Percentiles rank a stretch among this genome's conserved stretches.
phyloP scores from a whole-genome alignment of 192 early-diverging fungal species.

The Coemansia asiatica region DNA sequence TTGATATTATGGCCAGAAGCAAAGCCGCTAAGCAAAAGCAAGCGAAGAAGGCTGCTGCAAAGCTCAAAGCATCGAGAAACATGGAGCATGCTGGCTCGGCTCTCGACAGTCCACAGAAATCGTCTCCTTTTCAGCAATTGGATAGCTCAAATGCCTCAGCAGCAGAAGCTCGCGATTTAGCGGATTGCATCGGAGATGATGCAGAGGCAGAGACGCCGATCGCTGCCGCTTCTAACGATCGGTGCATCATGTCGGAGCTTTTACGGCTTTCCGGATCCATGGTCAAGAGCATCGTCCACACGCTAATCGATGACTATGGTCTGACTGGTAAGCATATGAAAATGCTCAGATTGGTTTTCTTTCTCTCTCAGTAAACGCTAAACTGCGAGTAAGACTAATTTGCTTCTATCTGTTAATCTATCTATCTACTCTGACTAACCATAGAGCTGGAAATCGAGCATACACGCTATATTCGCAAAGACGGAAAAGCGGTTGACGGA shows the following conservation, averaged over 20 bases:
- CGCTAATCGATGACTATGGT: neutral
- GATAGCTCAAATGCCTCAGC: neutral
- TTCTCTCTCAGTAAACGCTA: too few species aligned
- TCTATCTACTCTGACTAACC: too few species aligned
- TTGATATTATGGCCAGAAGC: constrained; percentile 7
- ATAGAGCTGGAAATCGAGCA: too few species aligned
- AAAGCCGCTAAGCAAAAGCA: constrained; percentile 3
- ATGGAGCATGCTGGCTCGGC: too few species aligned
- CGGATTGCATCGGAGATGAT: neutral
- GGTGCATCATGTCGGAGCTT: neutral
- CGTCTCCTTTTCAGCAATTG: too few species aligned
- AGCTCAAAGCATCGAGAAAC: neutral
- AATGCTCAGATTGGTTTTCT: too few species aligned
- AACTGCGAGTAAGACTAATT: too few species aligned
- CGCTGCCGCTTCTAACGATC: neutral
- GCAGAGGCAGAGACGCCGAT: neutral
- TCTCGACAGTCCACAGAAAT: neutral
- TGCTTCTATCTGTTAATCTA: too few species aligned
- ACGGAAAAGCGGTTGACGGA: too few species aligned
- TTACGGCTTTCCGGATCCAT: neutral
- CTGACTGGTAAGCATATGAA: constrained; percentile 6
- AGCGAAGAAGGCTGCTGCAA: constrained; percentile 6
- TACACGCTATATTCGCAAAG: too few species aligned
- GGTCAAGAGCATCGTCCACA: neutral
- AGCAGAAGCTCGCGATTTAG: neutral